These are phyloP conservation scores for Colletotrichum tanaceti DNA, from an alignment of 2,329 filamentous ascomycete species.

Conservation along the genomic window DNA sequence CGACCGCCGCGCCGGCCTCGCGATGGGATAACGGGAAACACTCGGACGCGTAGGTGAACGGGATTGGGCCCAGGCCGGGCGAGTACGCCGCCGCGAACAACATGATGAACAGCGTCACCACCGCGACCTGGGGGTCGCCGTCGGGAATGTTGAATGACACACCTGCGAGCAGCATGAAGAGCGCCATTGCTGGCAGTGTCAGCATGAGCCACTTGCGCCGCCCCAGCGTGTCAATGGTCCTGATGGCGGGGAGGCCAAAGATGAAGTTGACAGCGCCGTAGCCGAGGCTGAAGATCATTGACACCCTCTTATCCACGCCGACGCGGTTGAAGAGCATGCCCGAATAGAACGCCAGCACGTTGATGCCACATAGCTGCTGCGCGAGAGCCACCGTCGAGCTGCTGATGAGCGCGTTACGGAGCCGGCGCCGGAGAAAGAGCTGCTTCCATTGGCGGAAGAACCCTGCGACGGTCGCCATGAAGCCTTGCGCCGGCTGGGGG, in stretches of 20 bases:
- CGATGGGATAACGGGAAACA: constrained; percentile 62
- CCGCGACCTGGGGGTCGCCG: constrained; percentile 42
- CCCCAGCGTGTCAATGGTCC: constrained; percentile 55
- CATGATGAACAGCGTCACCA: constrained; percentile 54
- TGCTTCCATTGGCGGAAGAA: constrained; percentile 47
- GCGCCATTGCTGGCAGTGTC: constrained; percentile 57
- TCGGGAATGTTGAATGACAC: constrained; percentile 47
- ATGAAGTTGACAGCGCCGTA: constrained; percentile 56
- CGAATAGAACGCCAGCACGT: constrained; percentile 59
- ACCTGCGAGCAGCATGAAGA: constrained; percentile 55
- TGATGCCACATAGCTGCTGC: constrained; percentile 52
- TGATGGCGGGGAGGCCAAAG: constrained; percentile 55
- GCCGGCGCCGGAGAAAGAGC: constrained; percentile 45
- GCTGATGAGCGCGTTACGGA: constrained; percentile 50
- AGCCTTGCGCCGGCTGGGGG: constrained; percentile 1
- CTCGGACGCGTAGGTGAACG: constrained; percentile 63
- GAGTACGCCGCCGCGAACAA: constrained; percentile 57
- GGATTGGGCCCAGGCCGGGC: constrained; percentile 58
- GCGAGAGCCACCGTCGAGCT: constrained; percentile 49
- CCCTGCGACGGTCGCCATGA: constrained; percentile 43
- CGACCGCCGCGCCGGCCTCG: constrained; percentile 61
- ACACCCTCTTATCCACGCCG: constrained; percentile 37
- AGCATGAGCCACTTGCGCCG: constrained; percentile 56
- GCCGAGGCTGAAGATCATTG: constrained; percentile 50
- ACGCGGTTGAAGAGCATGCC: constrained; percentile 45